Conservation (phyloP, 257 asterid species). For the Nemophila menziesii region DNA sequence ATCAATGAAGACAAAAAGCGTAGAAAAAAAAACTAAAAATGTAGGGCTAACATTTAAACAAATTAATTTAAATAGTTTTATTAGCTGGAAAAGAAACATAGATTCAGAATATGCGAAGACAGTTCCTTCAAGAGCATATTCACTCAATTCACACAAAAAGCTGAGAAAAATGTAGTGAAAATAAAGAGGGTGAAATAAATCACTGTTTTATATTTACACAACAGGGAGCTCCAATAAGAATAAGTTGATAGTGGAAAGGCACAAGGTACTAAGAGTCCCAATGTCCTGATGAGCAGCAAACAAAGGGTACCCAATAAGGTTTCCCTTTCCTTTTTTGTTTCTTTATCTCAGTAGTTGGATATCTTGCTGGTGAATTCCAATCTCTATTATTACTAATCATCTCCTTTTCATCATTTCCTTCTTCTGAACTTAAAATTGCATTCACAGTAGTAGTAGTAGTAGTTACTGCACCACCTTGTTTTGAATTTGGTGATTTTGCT, state of each 20-base stretch:
- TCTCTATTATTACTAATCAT: constrained; percentile 49
- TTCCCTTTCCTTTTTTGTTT: constrained; percentile 66
- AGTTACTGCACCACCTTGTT: constrained; percentile 26
- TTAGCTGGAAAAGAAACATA: not conserved
- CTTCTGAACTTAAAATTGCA: constrained; percentile 23
- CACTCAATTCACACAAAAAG: not conserved
- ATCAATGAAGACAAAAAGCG: not conserved
- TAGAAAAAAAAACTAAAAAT: no score
- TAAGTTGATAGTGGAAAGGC: not conserved
- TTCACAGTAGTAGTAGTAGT: constrained; percentile 23
- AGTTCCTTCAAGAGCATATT: not conserved
- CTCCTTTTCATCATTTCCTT: constrained; percentile 17
- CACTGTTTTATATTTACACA: constrained; percentile 12
- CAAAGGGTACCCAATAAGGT: constrained; percentile 72
- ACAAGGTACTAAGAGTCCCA: constrained; percentile 30
- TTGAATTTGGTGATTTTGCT: constrained; percentile 43
- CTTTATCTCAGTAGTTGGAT: constrained; percentile 54
- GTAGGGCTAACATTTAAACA: not conserved
- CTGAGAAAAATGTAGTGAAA: not conserved
- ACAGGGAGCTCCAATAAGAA: constrained; percentile 2
- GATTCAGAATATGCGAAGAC: not conserved
- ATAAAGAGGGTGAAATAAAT: not conserved
- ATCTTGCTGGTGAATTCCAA: constrained; percentile 88
- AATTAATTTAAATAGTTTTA: not conserved
- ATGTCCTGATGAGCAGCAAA: constrained; percentile 70